These are phyloP conservation scores for Suillus spraguei DNA, from an alignment of 768 basidiomycete genomes.

Conservation along the genomic window DNA sequence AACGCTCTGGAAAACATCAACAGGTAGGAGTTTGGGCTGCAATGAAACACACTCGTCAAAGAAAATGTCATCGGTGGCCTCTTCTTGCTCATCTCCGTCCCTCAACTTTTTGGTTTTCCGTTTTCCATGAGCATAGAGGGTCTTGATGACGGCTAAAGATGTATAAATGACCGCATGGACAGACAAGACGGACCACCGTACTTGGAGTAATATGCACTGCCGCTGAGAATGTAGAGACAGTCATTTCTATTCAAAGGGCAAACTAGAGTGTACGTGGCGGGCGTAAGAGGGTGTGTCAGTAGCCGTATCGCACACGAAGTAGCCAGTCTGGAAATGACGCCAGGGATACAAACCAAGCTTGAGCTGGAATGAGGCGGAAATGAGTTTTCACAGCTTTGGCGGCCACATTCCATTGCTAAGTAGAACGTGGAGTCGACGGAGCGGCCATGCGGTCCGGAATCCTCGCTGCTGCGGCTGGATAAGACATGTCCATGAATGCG, in stretches of 20 bases:
- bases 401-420: neutral
- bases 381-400: neutral
- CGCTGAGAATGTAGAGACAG: slow-evolving; percentile 55
- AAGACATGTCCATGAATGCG: neutral
- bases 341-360: neutral
- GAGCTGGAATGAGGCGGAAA: neutral
- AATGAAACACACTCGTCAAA: slow-evolving; percentile 60
- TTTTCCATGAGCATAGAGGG: slow-evolving; percentile 50
- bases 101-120: slow-evolving; percentile 43
- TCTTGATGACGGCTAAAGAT: slow-evolving; percentile 54
- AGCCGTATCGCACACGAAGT: neutral
- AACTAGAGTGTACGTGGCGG: neutral
- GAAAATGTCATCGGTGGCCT: slow-evolving; percentile 61
- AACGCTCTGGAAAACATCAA: slow-evolving; percentile 50
- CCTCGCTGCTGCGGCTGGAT: neutral
- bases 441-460: neutral
- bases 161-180: neutral
- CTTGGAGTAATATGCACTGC: slow-evolving; percentile 58
- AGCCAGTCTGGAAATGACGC: neutral
- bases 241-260: slow-evolving; percentile 36
- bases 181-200: slow-evolving; percentile 17
- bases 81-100: slow-evolving; percentile 35
- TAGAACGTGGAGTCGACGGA: neutral
- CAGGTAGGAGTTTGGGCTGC: neutral
- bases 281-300: too few relatives aligned